These are phyloP conservation scores for Coemansia sp. DNA, from an alignment of 192 early-diverging fungal genomes.

Conservation along the genomic window DNA sequence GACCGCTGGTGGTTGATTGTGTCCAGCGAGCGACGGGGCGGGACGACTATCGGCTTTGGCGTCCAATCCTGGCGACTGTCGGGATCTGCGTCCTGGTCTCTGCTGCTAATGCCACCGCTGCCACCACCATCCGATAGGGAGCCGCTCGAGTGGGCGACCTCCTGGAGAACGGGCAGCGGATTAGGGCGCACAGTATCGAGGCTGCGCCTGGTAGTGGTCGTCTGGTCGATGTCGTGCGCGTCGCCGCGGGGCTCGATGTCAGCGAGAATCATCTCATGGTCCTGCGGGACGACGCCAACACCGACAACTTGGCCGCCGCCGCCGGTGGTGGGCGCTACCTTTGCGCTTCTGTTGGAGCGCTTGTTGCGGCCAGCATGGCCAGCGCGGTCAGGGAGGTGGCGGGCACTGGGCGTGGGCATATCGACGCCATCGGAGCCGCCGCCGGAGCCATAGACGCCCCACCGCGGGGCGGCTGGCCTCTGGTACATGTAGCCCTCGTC, in stretches of 20 bases:
- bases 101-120: not conserved
- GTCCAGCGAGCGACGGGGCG: slow-evolving; percentile 41
- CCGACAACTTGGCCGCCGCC: slow-evolving; percentile 48
- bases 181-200: slow-evolving; percentile 22
- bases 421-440: slow-evolving; percentile 3
- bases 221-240: not conserved
- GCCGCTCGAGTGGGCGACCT: slow-evolving; percentile 25
- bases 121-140: slow-evolving; percentile 37
- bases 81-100: not conserved
- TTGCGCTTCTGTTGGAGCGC: slow-evolving; percentile 38
- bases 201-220: slow-evolving; percentile 12
- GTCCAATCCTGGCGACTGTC: slow-evolving; percentile 3
- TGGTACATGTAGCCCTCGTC: slow-evolving; percentile 34
- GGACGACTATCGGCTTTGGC: slow-evolving; percentile 19
- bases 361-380: slow-evolving; percentile 18
- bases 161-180: slow-evolving; percentile 24
- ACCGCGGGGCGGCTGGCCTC: slow-evolving; percentile 19
- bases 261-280: slow-evolving; percentile 28
- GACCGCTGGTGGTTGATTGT: slow-evolving; percentile 17
- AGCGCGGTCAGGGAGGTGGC: slow-evolving; percentile 14
- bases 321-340: slow-evolving; percentile 37
- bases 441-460: slow-evolving; percentile 10
- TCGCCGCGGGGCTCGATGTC: not conserved
- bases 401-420: slow-evolving; percentile 21
- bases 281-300: slow-evolving; percentile 42